Evolutionary conservation across 2,329 filamentous ascomycete species (phyloP), one percentile per base, ranked within the genome.

Genomic region (Aspergillus japonicus): DNA sequence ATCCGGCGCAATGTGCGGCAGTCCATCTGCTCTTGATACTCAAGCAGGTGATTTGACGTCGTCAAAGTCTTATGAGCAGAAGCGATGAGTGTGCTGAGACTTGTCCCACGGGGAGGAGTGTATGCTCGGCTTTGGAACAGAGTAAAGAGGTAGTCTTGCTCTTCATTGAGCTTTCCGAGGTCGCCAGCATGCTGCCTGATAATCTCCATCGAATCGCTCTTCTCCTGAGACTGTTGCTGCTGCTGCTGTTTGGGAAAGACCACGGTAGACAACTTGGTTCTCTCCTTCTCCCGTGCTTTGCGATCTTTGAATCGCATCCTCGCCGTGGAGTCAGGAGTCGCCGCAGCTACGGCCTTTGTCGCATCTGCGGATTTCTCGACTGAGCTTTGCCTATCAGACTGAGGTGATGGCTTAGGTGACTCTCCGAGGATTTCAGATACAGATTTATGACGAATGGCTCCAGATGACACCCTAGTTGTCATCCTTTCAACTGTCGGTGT

Each of bases 61-160:
- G 89, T 92, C 11, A 98, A 81, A 0, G 92, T 96, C 74, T 99
- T 99, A 70, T 93, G 90, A 4, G 93, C 91, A 49, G 91, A 89
- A 57, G 88, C 85, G 3, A 98, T 80, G 0, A 98, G 83, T 47
- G 91, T 88, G 58, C 90, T 80, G n/a, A 89, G 77, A 24, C 82
- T 78, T 19, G 75, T 75, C 47, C 81, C 80, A 60, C 82, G 77
- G 50, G 82, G 82, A 48, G 83, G 83, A 55, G 83, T 82, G 39
- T 82, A 81, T 4, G 82, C 80, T 62, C 84, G 82, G 58, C 86
- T 85, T 35, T 86, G 84, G 70, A 88, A 89, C 19, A 89, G 76
- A 6, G 85, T 85, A 66, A 87, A 84, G 4, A 89, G 76, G 68
- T 89, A 89, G 68, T 89, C 87, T 57, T 78, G 74, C 59, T 82